Evolutionary conservation across 2,329 filamentous ascomycete species (phyloP).

Genomic region (Penicillium oxalicum): DNA sequence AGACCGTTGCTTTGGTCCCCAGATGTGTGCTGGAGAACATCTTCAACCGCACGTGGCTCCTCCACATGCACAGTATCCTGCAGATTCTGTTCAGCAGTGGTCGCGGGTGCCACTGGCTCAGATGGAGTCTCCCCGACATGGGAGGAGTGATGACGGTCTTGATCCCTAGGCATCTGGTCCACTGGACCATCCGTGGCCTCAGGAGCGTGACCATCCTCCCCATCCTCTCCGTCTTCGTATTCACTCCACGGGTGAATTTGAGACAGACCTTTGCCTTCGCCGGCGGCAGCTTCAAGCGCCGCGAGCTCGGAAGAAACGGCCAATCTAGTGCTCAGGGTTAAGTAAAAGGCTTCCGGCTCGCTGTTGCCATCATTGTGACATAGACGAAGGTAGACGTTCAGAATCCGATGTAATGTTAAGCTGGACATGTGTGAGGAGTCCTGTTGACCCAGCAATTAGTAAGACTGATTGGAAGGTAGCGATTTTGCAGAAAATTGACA

Average conservation of each 20-base stretch:
- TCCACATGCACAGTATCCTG: neutral
- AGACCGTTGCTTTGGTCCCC: neutral
- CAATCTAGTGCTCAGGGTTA: constrained; percentile 50
- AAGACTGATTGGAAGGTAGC: constrained; percentile 2
- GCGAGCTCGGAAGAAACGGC: constrained; percentile 50
- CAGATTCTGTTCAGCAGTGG: neutral
- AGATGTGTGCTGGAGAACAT: neutral
- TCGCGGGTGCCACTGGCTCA: neutral
- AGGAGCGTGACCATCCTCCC: constrained; percentile 8
- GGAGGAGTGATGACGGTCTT: constrained; percentile 5
- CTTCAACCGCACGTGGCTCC: neutral
- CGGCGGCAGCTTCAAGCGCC: constrained; percentile 48
- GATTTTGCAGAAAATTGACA: neutral
- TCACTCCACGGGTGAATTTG: constrained; percentile 42
- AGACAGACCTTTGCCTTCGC: constrained; percentile 53
- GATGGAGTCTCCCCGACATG: neutral
- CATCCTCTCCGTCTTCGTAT: constrained; percentile 43
- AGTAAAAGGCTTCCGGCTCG: constrained; percentile 51
- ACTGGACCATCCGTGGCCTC: neutral
- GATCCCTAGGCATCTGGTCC: constrained; percentile 14
- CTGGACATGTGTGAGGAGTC: constrained; percentile 45
- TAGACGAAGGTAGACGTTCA: constrained; percentile 55
- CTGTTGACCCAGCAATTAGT: constrained; percentile 35
- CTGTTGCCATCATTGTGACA: constrained; percentile 54
- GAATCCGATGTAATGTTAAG: constrained; percentile 51